Percentiles rank a stretch among this genome's conserved stretches.
These are phyloP conservation scores for Fusarium denticulatum DNA, from an alignment of 2,329 filamentous ascomycete species.

Conservation along the genomic window DNA sequence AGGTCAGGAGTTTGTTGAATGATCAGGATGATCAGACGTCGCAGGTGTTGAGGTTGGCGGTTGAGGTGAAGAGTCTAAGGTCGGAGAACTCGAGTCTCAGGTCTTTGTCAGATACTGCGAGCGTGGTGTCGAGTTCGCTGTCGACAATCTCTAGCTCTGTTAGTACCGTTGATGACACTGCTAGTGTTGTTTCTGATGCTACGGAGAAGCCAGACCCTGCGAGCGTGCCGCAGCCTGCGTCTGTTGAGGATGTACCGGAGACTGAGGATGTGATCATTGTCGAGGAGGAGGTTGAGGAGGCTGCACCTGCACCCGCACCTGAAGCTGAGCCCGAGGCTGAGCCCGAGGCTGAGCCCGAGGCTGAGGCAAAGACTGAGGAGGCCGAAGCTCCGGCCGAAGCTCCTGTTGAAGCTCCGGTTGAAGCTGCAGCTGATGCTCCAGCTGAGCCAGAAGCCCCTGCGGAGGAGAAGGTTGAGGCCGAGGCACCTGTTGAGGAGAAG, in stretches of 20 bases:
- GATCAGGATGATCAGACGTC: conserved; percentile 41
- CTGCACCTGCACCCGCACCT: not conserved
- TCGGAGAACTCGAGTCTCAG: conserved; percentile 39
- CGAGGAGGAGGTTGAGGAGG: not conserved
- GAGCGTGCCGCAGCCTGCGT: conserved; percentile 14
- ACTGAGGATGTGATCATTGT: conserved; percentile 13
- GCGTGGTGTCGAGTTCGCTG: conserved; percentile 31
- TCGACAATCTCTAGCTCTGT: conserved; percentile 31
- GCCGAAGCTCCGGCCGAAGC: not conserved
- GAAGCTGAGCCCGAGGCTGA: not conserved
- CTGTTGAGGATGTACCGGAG: conserved; percentile 28
- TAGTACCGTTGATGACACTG: conserved; percentile 23
- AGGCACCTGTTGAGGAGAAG: not conserved
- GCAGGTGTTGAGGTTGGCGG: conserved; percentile 36
- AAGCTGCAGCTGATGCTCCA: conserved; percentile 5
- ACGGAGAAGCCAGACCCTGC: conserved; percentile 38
- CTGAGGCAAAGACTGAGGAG: not conserved
- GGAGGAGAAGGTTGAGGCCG: not conserved
- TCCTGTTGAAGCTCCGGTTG: not conserved
- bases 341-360: not conserved
- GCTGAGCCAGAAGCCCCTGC: not conserved
- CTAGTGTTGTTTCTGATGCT: conserved; percentile 31
- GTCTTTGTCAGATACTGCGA: conserved; percentile 33
- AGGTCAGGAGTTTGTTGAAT: conserved; percentile 31
- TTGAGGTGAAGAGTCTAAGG: conserved; percentile 36